phyloP scores from a whole-genome alignment of 345 rosid species.

The Pseudoturritis turrita region DNA sequence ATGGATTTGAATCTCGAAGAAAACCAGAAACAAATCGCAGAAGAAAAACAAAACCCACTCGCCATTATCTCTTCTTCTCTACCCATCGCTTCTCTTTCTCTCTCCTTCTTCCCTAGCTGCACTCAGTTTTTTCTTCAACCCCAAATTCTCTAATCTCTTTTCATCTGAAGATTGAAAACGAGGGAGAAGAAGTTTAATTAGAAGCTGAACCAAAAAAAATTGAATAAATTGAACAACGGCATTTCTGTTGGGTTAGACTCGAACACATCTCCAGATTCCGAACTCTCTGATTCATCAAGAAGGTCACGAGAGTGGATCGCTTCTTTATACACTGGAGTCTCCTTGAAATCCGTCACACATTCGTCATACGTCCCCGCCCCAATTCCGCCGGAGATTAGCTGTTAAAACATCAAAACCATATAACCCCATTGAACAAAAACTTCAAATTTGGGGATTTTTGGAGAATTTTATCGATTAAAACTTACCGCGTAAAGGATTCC shows the following conservation, averaged over 20 bases:
- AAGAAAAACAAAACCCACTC: too few relatives aligned
- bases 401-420: conserved; percentile 6
- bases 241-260: conserved; percentile 99
- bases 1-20: too few relatives aligned
- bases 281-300: conserved; percentile 69
- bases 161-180: too few relatives aligned
- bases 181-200: too few relatives aligned
- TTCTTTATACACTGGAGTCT: conserved; percentile 79
- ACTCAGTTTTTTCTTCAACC: too few relatives aligned
- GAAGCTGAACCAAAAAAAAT: too few relatives aligned
- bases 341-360: conserved; percentile 91
- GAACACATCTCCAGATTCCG: conserved; percentile 72
- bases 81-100: too few relatives aligned
- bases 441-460: neutral
- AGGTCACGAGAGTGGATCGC: conserved; percentile 65
- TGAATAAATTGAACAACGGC: too few relatives aligned
- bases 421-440: neutral
- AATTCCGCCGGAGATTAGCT: conserved; percentile 78
- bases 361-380: conserved; percentile 82
- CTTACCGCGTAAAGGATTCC: conserved; percentile 76
- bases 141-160: too few relatives aligned
- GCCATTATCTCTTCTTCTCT: too few relatives aligned
- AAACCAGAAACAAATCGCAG: too few relatives aligned
- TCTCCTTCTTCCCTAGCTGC: too few relatives aligned
- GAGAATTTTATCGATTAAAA: neutral